Evolutionary conservation across 371 early-diverging fungal genomes (phyloP), one percentile per base, ranked within the genome.

Genomic region (Synchytrium microbalum): DNA sequence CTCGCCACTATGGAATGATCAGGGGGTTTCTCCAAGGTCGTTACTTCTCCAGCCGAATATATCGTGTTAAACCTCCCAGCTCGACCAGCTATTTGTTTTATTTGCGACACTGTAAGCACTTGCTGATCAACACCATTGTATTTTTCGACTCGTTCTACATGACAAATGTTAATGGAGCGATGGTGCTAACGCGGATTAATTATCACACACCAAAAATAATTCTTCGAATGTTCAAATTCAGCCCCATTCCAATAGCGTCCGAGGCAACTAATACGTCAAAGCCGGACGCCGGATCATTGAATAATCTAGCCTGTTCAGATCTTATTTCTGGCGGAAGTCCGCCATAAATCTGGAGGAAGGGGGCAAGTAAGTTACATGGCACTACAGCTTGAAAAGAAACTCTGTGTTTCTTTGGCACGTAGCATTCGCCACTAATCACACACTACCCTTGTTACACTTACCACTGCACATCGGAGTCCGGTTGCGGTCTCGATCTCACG

Each of bases 231-330:
- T 78, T 87, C 88, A 97, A 65, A 69, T 97, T 96, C 2, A 96
- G 77, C 0, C 98, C 98, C 96, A 97, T 96, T 29, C 98, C 98
- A 52, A 97, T 84, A 0, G 98, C 98, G 77, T 97, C 98, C 54
- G 92, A 91, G 3, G 96, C 94, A 14, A 97, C 91, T 23, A 97
- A 71, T 0, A 96, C 88, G 65, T 92, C 87, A 63, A 87, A 86
- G 10, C 79, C 86, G 58, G 84, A 84, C n/a, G 80, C 66, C 0
- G 88, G 87, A 60, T 91, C 90, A 69, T 97, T 97, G 66, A 97
- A 97, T 29, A 89, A 74, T 60, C 79, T 77, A 2, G 97, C 98
- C 78, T 97, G 96, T 58, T 85, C 73, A 2, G 91, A 84, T 24
- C 96, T 83, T 31, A 90, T 88, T 75, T 97, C 96, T 67, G 96